Evolutionary conservation across 306 rosid species (phyloP).

Genomic region (Dryas octopetala): DNA sequence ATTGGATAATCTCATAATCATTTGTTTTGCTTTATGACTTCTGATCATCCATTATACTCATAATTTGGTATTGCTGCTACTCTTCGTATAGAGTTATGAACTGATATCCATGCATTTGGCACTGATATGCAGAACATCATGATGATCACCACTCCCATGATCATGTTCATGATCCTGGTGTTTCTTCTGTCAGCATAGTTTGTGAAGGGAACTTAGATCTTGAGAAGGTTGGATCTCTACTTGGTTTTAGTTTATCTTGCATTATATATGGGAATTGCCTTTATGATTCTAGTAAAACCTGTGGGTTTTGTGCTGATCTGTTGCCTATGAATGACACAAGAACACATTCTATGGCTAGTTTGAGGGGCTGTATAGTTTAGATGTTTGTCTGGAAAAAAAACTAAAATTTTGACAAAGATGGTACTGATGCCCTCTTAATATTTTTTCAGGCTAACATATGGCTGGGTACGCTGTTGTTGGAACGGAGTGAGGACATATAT

Average conservation of each 20-base stretch:
- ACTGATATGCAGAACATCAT: constrained; percentile 59
- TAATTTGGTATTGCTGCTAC: background rate
- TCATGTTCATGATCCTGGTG: constrained; percentile 93
- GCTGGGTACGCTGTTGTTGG: constrained; percentile 86
- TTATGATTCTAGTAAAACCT: background rate
- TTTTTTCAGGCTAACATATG: constrained; percentile 78
- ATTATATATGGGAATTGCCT: background rate
- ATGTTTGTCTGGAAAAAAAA: constrained; percentile 7
- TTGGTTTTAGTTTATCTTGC: background rate
- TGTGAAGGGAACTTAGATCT: constrained; percentile 98
- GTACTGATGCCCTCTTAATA: constrained; percentile 1
- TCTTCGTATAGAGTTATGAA: background rate
- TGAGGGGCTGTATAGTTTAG: constrained; percentile 4
- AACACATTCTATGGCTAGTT: constrained; percentile 19
- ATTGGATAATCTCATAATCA: background rate
- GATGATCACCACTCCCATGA: constrained; percentile 70
- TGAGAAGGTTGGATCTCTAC: constrained; percentile 63
- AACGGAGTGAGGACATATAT: constrained; percentile 86
- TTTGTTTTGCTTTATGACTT: background rate
- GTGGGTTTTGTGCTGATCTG: background rate
- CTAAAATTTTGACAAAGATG: constrained; percentile 8
- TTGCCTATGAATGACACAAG: background rate
- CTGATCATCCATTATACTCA: background rate
- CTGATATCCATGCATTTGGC: constrained; percentile 17
- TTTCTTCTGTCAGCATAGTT: constrained; percentile 89